phyloP scores from a whole-genome alignment of 2,329 filamentous ascomycete genomes.

The Colletotrichum tropicale region DNA sequence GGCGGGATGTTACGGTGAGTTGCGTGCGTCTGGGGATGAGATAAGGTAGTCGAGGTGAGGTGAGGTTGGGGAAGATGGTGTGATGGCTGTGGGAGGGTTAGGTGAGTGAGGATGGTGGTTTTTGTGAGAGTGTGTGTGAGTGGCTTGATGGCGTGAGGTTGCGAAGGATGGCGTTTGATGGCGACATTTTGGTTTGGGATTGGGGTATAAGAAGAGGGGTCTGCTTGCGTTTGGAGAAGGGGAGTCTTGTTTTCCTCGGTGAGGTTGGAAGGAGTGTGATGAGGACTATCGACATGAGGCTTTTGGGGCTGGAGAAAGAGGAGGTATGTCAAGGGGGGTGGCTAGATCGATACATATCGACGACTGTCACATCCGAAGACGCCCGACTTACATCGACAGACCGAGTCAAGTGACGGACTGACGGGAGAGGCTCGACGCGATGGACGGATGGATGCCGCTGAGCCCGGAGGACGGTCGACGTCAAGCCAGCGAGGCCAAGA shows the following conservation, averaged over 20 bases:
- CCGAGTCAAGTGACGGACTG: fast-evolving
- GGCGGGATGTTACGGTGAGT: background rate
- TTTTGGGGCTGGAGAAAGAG: background rate
- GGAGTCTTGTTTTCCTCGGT: background rate
- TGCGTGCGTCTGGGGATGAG: background rate
- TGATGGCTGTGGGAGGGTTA: background rate
- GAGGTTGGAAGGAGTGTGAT: no score
- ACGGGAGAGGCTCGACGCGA: background rate
- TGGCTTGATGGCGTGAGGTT: background rate
- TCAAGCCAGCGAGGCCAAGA: fast-evolving
- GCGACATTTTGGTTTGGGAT: background rate
- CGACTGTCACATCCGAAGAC: background rate
- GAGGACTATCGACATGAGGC: no score
- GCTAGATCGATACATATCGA: background rate
- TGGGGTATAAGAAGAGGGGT: background rate
- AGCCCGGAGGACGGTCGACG: fast-evolving
- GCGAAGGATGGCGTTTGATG: background rate
- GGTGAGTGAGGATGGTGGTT: background rate
- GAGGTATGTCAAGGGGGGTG: fast-evolving
- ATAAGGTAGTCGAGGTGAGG: no score
- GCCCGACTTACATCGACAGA: background rate
- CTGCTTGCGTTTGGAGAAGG: background rate
- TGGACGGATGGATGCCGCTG: fast-evolving
- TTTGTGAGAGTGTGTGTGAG: background rate
- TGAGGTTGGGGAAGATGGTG: background rate